Evolutionary conservation across 73 alveolate genomes (phyloP).

Genomic region (Breviolum minutum): DNA sequence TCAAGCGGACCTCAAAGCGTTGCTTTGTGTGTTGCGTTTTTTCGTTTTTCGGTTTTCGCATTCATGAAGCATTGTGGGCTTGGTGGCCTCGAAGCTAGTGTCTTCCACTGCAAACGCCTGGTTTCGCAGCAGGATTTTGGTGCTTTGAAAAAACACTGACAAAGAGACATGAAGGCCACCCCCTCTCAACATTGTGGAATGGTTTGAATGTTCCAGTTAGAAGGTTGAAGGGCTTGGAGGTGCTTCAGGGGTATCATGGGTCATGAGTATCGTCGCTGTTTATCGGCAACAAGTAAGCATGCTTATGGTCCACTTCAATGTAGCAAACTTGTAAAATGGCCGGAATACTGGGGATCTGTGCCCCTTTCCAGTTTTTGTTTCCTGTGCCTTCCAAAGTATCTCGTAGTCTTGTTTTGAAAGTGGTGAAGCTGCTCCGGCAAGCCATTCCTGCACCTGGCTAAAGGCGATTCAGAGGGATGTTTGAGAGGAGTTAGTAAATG

Average conservation of each 20-base stretch:
- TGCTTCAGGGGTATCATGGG: too few relatives aligned
- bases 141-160: too few relatives aligned
- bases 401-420: constrained; percentile 16
- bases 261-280: too few relatives aligned
- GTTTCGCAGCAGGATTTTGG: not conserved
- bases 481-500: too few relatives aligned
- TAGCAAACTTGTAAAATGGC: not conserved
- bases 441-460: constrained; percentile 71
- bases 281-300: not conserved
- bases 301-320: not conserved
- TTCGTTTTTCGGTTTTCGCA: not conserved
- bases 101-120: constrained; percentile 60
- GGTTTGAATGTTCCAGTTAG: too few relatives aligned
- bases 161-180: not conserved
- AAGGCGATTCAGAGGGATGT: not conserved
- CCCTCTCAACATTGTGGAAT: not conserved
- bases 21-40: not conserved
- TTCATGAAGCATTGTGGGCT: not conserved
- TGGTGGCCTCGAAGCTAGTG: constrained; percentile 42
- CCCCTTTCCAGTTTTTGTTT: not conserved
- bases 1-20: constrained; percentile 45
- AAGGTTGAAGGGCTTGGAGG: too few relatives aligned
- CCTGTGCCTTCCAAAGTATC: constrained; percentile 51
- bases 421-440: constrained; percentile 38
- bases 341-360: not conserved